These are phyloP conservation scores for Cynanchum wilfordii DNA, from an alignment of 257 asterid genomes.

Conservation along the genomic window DNA sequence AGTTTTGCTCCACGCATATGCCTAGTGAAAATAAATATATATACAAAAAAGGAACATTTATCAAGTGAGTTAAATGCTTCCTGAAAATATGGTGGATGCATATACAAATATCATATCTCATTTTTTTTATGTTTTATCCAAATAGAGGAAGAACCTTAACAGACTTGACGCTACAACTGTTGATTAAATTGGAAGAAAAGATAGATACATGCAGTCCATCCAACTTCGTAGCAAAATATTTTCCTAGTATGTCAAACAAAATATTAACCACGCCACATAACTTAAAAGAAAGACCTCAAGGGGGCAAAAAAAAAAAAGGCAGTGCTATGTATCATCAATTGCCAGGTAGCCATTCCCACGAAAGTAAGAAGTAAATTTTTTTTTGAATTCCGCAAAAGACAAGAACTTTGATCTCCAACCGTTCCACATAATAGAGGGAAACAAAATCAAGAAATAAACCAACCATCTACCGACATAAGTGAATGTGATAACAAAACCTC, in stretches of 20 bases:
- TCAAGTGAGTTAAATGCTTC: background rate
- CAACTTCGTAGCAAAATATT: conserved; percentile 2
- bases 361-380: background rate
- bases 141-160: background rate
- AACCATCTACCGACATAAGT: background rate
- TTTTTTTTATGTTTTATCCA: background rate
- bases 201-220: conserved; percentile 2
- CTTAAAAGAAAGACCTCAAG: too few relatives aligned
- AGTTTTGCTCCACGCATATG: background rate
- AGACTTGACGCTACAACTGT: background rate
- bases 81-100: background rate
- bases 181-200: background rate
- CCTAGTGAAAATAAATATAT: too few relatives aligned
- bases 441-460: background rate
- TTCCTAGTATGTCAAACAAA: background rate
- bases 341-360: background rate
- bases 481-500: background rate
- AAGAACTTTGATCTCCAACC: background rate
- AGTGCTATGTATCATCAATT: background rate
- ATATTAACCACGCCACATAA: background rate
- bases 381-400: background rate
- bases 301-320: background rate
- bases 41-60: background rate
- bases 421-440: background rate
- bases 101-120: too few relatives aligned